A percentile compares a stretch with the other conserved stretches of the same genome.
Conservation (phyloP, 1,284 basidiomycete species). For the Malassezia pachydermatis region DNA sequence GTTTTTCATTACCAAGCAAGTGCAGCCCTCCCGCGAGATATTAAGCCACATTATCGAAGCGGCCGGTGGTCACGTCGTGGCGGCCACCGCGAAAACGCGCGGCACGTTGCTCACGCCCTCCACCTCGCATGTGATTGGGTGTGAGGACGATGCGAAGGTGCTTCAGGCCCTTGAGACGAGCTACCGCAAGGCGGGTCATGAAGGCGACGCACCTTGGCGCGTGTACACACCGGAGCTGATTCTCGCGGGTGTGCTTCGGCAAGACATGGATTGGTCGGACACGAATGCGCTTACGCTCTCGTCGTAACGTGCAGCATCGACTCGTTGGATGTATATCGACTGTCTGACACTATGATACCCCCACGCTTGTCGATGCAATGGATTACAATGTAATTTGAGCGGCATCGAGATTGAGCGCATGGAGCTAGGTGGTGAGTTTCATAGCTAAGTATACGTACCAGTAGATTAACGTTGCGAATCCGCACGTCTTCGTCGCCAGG, state of each 20-base stretch:
- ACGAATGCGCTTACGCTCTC: constrained; percentile 1
- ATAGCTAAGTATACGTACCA: constrained; percentile 17
- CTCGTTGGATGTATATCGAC: not conserved
- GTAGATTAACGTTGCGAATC: constrained; percentile 42
- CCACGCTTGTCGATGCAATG: no score
- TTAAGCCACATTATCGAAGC: constrained; percentile 17
- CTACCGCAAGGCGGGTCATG: not conserved
- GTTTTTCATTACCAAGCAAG: constrained; percentile 11
- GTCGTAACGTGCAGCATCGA: not conserved
- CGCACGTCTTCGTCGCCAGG: constrained; percentile 23
- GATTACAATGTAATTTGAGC: constrained; percentile 41
- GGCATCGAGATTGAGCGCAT: constrained; percentile 45
- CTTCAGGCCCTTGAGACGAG: constrained; percentile 8
- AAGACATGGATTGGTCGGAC: constrained; percentile 17
- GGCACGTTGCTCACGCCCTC: not conserved
- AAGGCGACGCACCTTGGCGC: not conserved
- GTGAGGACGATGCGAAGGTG: constrained; percentile 6
- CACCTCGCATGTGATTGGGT: constrained; percentile 15
- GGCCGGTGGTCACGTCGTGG: constrained; percentile 10
- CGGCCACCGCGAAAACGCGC: constrained; percentile 2
- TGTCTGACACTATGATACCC: no score
- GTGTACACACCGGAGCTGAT: constrained; percentile 20
- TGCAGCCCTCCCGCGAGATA: constrained; percentile 14
- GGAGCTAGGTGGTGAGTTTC: constrained; percentile 17
- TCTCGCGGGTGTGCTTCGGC: constrained; percentile 17